Evolutionary conservation across 257 asterid genomes (phyloP), one percentile per base, ranked within the genome.

Genomic region (Solanum etuberosum): DNA sequence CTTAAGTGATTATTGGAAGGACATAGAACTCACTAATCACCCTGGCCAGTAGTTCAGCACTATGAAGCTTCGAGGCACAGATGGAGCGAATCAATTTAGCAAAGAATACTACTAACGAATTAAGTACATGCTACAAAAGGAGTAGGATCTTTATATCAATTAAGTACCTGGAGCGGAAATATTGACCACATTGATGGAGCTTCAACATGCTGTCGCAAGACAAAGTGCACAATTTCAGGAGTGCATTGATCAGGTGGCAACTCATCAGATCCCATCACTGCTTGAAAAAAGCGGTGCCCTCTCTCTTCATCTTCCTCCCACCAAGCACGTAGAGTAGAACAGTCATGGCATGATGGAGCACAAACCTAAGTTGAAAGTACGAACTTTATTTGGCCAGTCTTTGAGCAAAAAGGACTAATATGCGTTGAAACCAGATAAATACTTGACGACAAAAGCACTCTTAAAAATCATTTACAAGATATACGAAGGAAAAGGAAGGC

Each of bases 161-260:
- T 77, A 78, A 88, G 43, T 92, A 97, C 98, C 99, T 97, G 99
- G 87, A 97, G 98, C 61, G 99, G 99, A 48, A 95, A 95, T 90
- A 97, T 97, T 16, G 99, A 90, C 99, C 99, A 97, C 99, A 95
- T 97, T 43, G 99, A 95, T 63, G 98, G 99, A 88, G 99, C 80
- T 89, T 97, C 97, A 81, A 95, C 92, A 76, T 95, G 99, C 94
- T 94, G 95, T 88, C 89, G 93, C 90, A 97, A 88, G 76, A 97
- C 84, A 43, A 93, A 95, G 74, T 92, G 89, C 12, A 90, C 92
- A 54, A 97, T 90, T 86, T 97, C 99, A 68, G 99, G 98, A 88
- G 95, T 92, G 91, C 99, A 97, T n/a, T 86, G 88, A 67, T 93
- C 98, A 6, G 99, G 98, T 67, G 98, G 98, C 83, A 93, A 90